Conservation (phyloP, 345 rosid species). For the Reutealis trisperma region DNA sequence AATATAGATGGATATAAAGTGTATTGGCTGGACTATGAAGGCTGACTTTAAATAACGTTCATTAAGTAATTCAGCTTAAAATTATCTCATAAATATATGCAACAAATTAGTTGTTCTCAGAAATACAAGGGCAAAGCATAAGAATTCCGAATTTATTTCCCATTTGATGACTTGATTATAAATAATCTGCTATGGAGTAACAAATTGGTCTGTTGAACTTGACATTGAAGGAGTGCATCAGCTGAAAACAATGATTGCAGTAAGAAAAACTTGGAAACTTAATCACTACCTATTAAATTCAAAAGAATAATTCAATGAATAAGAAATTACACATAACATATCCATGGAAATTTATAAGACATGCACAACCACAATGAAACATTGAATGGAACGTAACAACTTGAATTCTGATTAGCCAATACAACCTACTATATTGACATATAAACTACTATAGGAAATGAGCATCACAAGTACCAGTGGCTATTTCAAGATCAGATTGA, state of each 20-base stretch:
- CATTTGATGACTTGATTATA: not conserved
- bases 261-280: not conserved
- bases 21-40: not conserved
- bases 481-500: not conserved
- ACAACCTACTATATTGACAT: not conserved
- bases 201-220: not conserved
- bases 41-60: not conserved
- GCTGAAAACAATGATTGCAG: not conserved
- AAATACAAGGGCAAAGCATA: not conserved
- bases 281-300: not conserved
- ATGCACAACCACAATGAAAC: no score
- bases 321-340: not conserved
- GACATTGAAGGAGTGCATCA: not conserved
- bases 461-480: not conserved
- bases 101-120: not conserved
- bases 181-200: not conserved
- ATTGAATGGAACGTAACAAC: not conserved
- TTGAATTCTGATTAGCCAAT: not conserved
- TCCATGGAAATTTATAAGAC: not conserved
- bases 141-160: not conserved
- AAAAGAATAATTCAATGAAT: not conserved
- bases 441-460: not conserved
- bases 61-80: not conserved
- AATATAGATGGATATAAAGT: not conserved
- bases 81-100: not conserved